Percentiles rank a stretch among this genome's conserved stretches.
Evolutionary conservation across 1,284 basidiomycete genomes (phyloP).

Genomic region (Sanghuangporus weigelae): DNA sequence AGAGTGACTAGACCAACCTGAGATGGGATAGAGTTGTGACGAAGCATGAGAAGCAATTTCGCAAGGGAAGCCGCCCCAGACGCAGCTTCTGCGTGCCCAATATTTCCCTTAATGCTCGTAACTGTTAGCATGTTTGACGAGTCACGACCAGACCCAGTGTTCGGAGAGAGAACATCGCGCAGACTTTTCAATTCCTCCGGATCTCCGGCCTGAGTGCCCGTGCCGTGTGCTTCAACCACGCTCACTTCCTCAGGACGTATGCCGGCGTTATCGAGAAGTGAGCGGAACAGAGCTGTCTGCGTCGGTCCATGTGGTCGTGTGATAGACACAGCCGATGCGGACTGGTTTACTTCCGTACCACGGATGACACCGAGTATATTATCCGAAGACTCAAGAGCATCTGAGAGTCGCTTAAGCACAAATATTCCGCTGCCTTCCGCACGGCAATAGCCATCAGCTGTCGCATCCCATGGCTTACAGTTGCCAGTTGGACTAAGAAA

Average conservation of each 20-base stretch:
- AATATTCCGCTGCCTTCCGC: slow-evolving; percentile 66
- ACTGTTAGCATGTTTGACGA: slow-evolving; percentile 51
- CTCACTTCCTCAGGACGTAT: slow-evolving; percentile 44
- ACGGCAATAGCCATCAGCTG: slow-evolving; percentile 68
- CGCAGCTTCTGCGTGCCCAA: slow-evolving; percentile 71
- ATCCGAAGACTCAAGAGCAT: slow-evolving; percentile 61
- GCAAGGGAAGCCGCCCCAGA: slow-evolving; percentile 66
- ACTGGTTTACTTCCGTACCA: slow-evolving; percentile 66
- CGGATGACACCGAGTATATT: slow-evolving; percentile 62
- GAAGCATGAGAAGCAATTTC: slow-evolving; percentile 66
- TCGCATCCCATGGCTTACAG: slow-evolving; percentile 65
- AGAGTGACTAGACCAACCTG: slow-evolving; percentile 53
- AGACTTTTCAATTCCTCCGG: slow-evolving; percentile 59
- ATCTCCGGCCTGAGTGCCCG: slow-evolving; percentile 66
- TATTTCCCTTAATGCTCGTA: slow-evolving; percentile 65
- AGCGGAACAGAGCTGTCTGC: slow-evolving; percentile 48
- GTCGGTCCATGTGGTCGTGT: slow-evolving; percentile 64
- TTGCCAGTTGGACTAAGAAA: slow-evolving; percentile 64
- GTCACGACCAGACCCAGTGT: slow-evolving; percentile 25
- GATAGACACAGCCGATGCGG: slow-evolving; percentile 56
- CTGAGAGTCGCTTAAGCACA: slow-evolving; percentile 62
- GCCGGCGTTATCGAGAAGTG: slow-evolving; percentile 41
- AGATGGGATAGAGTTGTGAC: slow-evolving; percentile 47
- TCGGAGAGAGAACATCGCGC: slow-evolving; percentile 44
- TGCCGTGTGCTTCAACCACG: slow-evolving; percentile 69